Conservation (phyloP, 352 stramenopile genomes). For the Globisporangium cederbergense region DNA sequence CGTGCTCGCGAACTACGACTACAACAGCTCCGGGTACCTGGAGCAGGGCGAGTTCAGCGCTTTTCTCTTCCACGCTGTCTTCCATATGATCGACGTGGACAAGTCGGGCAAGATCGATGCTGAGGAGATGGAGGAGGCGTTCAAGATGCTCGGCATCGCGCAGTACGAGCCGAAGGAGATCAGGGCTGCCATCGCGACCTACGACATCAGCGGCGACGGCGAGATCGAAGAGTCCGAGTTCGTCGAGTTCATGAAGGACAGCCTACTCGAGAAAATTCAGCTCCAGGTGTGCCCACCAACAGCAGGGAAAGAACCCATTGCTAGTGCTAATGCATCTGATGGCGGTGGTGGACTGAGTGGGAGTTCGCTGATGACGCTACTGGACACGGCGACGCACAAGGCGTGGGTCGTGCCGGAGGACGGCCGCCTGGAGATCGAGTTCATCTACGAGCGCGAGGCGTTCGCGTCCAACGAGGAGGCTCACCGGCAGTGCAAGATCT, state of each 20-base stretch:
- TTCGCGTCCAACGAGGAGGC: constrained; percentile 58
- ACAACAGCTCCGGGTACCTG: constrained; percentile 42
- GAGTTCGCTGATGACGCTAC: constrained; percentile 25
- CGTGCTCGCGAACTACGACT: constrained; percentile 53
- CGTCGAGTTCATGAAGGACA: constrained; percentile 73
- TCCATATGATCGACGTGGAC: constrained; percentile 74
- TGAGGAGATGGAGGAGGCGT: constrained; percentile 66
- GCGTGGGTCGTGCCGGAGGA: constrained; percentile 64
- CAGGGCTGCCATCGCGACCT: constrained; percentile 52
- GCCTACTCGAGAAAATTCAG: constrained; percentile 59
- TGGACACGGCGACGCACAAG: constrained; percentile 54
- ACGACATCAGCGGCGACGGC: constrained; percentile 71
- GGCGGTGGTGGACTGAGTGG: background rate
- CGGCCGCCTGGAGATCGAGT: constrained; percentile 68
- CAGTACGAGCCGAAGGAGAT: constrained; percentile 67
- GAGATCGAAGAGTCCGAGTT: constrained; percentile 85
- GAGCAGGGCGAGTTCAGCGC: constrained; percentile 58
- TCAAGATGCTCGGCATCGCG: constrained; percentile 63
- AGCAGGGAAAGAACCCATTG: background rate
- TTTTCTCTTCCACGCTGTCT: constrained; percentile 74
- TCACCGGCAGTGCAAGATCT: constrained; percentile 51
- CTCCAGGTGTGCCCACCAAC: constrained; percentile 25
- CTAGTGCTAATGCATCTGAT: background rate
- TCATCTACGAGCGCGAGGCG: constrained; percentile 74
- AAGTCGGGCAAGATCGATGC: constrained; percentile 74